phyloP scores from a whole-genome alignment of 306 rosid species.

The Erythrophleum fordii region DNA sequence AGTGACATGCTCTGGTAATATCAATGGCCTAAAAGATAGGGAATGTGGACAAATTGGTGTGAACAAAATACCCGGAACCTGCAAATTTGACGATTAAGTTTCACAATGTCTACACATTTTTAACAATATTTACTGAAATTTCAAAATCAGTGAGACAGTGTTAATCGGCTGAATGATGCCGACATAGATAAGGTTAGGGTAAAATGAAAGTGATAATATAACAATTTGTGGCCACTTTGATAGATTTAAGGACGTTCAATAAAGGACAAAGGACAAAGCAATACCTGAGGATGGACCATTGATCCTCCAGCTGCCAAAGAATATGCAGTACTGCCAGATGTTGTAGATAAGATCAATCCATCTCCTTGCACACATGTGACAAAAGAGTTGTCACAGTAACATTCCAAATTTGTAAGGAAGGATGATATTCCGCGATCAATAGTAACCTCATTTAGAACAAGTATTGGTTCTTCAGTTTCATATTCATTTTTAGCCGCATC shows the following conservation, averaged over 20 bases:
- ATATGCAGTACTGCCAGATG: slow-evolving; percentile 97
- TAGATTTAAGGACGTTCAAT: neutral
- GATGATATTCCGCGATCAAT: slow-evolving; percentile 98
- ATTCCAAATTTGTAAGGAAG: slow-evolving; percentile 89
- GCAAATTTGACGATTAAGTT: slow-evolving; percentile 39
- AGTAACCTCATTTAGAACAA: slow-evolving; percentile 90
- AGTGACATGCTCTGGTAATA: slow-evolving; percentile 88
- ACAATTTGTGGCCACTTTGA: neutral
- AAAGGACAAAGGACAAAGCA: neutral
- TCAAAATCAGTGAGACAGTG: neutral
- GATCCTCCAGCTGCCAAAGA: slow-evolving; percentile 99
- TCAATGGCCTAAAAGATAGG: slow-evolving; percentile 85
- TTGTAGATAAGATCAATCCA: slow-evolving; percentile 89
- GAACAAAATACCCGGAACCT: slow-evolving; percentile 97
- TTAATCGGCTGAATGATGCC: neutral
- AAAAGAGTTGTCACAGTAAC: slow-evolving; percentile 87
- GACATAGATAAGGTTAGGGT: neutral
- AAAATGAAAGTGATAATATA: neutral
- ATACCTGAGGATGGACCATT: slow-evolving; percentile 99
- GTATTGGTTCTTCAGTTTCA: slow-evolving; percentile 89
- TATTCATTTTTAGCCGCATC: slow-evolving; percentile 79
- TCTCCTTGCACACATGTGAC: slow-evolving; percentile 98
- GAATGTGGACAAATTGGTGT: slow-evolving; percentile 97
- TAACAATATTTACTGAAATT: neutral
- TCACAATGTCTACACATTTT: slow-evolving; percentile 11